Evolutionary conservation across 169 alveolate species (phyloP).

Genomic region (Cryptosporidium bovis): DNA sequence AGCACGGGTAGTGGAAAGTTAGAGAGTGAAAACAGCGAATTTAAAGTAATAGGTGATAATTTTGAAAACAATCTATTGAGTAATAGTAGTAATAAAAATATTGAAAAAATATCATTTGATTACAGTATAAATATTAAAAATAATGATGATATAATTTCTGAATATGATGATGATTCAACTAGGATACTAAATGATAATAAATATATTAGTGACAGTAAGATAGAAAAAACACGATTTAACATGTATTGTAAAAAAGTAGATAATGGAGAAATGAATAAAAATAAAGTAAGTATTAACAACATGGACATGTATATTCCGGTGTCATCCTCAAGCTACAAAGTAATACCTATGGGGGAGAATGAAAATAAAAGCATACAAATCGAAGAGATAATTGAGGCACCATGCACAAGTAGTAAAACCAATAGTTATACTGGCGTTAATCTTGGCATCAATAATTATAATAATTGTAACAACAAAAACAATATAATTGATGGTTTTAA

Average conservation of each 20-base stretch:
- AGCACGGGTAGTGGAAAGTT: conserved; percentile 60
- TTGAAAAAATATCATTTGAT: not conserved
- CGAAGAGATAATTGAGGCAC: too few relatives aligned
- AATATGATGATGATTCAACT: not conserved
- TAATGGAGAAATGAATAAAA: conserved; percentile 1
- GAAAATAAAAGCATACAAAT: too few relatives aligned
- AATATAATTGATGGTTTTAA: not conserved
- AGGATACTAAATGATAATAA: not conserved
- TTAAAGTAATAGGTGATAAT: conserved; percentile 62
- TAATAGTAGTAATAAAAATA: conserved; percentile 67
- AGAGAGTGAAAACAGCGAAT: conserved; percentile 51
- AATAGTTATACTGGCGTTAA: too few relatives aligned
- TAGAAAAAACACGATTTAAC: not conserved
- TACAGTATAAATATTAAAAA: not conserved
- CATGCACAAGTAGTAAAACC: too few relatives aligned
- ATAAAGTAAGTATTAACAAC: conserved; percentile 58
- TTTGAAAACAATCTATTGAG: conserved; percentile 75
- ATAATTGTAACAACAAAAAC: too few relatives aligned
- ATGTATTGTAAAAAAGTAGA: not conserved
- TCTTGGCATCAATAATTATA: too few relatives aligned
- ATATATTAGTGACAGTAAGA: not conserved
- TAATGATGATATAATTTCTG: not conserved
- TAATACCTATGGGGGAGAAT: too few relatives aligned
- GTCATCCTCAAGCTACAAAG: not conserved
- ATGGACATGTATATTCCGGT: conserved; percentile 65